These are phyloP conservation scores for Curvularia sp. DNA, from an alignment of 2,329 filamentous ascomycete genomes.

Conservation along the genomic window DNA sequence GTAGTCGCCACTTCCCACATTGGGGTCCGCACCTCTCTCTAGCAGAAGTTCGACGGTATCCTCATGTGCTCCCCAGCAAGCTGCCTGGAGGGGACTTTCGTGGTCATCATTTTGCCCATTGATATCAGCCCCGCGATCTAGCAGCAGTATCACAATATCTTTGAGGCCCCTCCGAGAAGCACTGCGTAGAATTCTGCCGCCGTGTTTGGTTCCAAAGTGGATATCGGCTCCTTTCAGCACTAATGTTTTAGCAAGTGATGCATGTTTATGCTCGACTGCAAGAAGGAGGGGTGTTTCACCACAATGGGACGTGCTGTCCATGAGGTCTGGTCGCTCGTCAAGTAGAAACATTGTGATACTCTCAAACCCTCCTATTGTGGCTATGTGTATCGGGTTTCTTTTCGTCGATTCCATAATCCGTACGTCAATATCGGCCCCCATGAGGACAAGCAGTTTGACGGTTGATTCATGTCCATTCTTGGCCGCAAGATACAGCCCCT, in stretches of 20 bases:
- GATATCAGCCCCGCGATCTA: background rate
- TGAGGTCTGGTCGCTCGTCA: background rate
- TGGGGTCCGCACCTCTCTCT: background rate
- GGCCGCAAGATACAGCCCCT: background rate
- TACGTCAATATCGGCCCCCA: background rate
- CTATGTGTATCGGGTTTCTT: background rate
- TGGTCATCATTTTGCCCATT: background rate
- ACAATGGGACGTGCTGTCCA: fast-evolving
- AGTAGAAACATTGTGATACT: constrained; percentile 2
- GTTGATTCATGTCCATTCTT: background rate
- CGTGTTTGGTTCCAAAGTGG: too few species aligned
- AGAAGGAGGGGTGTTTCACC: background rate
- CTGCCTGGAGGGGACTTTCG: background rate
- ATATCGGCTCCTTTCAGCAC: background rate
- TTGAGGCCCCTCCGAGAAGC: background rate
- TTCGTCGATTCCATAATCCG: too few species aligned
- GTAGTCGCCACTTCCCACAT: background rate
- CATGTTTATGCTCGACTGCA: background rate
- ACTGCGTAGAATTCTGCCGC: too few species aligned
- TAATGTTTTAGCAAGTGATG: background rate
- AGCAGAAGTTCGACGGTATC: constrained; percentile 7
- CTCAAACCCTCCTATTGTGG: background rate
- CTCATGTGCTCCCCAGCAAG: background rate
- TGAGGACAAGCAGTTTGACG: background rate
- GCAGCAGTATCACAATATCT: background rate